These are phyloP conservation scores for Umbellularia californica DNA, from an alignment of 164 flowering plant species.

Conservation along the genomic window DNA sequence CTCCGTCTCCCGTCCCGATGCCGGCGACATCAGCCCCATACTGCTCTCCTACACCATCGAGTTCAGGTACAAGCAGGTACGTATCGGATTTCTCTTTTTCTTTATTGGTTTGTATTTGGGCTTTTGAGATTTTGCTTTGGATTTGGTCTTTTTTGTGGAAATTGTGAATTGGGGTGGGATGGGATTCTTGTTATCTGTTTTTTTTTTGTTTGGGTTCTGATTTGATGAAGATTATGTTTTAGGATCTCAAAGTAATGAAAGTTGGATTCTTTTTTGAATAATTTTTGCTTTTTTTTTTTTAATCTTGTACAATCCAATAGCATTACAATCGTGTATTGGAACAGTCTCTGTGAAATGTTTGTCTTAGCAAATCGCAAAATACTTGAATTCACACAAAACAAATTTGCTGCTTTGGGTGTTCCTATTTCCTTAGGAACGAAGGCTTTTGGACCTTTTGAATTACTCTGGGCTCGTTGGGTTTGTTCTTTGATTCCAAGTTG, in stretches of 20 bases:
- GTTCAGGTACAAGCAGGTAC: slow-evolving; percentile 76
- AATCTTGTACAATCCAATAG: no score
- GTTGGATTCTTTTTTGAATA: no score
- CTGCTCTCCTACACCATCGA: slow-evolving; percentile 82
- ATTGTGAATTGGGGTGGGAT: not conserved
- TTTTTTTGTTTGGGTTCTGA: no score
- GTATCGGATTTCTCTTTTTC: not conserved
- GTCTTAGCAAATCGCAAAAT: not conserved
- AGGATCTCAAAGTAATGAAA: no score
- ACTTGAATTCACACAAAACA: not conserved
- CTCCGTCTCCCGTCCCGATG: slow-evolving; percentile 92
- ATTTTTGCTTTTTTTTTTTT: no score
- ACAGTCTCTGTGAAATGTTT: not conserved
- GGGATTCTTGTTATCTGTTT: no score
- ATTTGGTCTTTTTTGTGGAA: not conserved
- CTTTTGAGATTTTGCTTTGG: not conserved
- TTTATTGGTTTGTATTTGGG: no score
- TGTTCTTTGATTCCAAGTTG: not conserved
- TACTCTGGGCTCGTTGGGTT: not conserved
- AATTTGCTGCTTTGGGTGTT: not conserved
- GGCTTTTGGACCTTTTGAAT: not conserved
- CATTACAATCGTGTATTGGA: no score
- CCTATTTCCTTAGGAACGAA: not conserved
- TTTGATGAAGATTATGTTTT: no score
- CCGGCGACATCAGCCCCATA: slow-evolving; percentile 80